Base-by-base conservation (phyloP, 257 asterid genomes). In the Linderniella brevidens region DNA sequence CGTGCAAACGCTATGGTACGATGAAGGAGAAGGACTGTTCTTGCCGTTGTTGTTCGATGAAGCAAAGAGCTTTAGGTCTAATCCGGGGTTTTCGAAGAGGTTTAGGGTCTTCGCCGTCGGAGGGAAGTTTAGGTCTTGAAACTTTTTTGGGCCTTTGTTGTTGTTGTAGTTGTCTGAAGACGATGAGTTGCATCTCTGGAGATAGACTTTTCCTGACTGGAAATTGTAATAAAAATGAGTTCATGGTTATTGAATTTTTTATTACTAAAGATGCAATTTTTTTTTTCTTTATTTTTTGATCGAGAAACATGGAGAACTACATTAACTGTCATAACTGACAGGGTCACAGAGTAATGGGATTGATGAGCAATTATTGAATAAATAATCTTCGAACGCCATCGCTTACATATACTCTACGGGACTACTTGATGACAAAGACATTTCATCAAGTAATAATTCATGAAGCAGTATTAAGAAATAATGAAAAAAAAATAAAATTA, bases 181-280 rank as follows among this genome's bases (percentile, higher is more conserved):
- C 0, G 79, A 60, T 0, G 74, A 59, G 38, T 78, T 80, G 53
- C 79, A 64, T 44, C 83, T 68, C 65, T 87, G 88, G 2, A 87
- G 67, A 57, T 73, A 83, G 4, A 83, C 95, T 53, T 73, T 77
- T 42, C 97, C 95, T 0, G 93, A 79, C 97, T 87, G 93, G 38
- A 66, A 53, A 20, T 13, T 20, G 17, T 42, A 12, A 57, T 17
- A 13, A 17, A 11, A 19, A 41, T 4, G 14, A 41, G 15, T 5
- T 42, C 15, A 11, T 45, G 25, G 18, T 14, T 16, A 8, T 29
- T 8, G 32, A 20, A 35, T 20, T 49, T 49, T 20, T 3, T 10
- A 3, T 13, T 19, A 20, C 1, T 5, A 25, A 13, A 10, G 11
- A n/a, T 8, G 14, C 1, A 11, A 9, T 5, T 14, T 6, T 35